Evolutionary conservation across 805 yeast genomes (phyloP), one percentile per base, ranked within the genome.

Genomic region (Metschnikowia arizonensis): DNA sequence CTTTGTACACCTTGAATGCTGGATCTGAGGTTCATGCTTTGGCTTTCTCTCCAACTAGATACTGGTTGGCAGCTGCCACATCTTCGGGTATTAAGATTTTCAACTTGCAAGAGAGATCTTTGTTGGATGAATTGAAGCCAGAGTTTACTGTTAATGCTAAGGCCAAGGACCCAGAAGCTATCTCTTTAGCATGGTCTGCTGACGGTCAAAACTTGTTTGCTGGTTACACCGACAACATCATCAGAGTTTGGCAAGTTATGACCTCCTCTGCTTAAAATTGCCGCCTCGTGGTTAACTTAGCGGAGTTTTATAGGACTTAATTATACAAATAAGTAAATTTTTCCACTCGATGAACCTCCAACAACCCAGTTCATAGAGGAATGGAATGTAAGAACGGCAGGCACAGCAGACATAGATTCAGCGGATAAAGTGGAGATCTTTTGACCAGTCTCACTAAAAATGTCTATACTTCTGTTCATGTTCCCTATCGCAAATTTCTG

Each of bases 241-340:
- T 93, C 83, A 91, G 99, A 81, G 99, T 93, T 77, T 93, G 99
- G 99, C 98, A 93, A 85, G 97, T 93, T 66, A 93, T 93, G 98
- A 88, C 95, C 78, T 76, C 83, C 58, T 71, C 75, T 53, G 74
- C 76, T 65, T 72, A 72, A 63, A 46, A 34, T 19, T 34, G 17
- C 29, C 23, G 25, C 14, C 26, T 18, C 12, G 42, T 32, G 40
- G 18, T 32, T 26, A 25, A 25, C 5, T 15, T 25, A 32, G 14
- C 30, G 10, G 23, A 31, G 32, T 44, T 19, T 15, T 34, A 10
- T 29, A 17, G 11, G 33, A 29, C 14, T 36, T 31, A 23, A 19
- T 32, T 61, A 66, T 38, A 64, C 65, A 59, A 74, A 86, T 42
- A 88, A 61, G 59, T 84, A 87, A 0, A 82, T 82, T 58, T 90